phyloP scores from a whole-genome alignment of 2,329 filamentous ascomycete genomes.

The Penicillium sclerotiorum region DNA sequence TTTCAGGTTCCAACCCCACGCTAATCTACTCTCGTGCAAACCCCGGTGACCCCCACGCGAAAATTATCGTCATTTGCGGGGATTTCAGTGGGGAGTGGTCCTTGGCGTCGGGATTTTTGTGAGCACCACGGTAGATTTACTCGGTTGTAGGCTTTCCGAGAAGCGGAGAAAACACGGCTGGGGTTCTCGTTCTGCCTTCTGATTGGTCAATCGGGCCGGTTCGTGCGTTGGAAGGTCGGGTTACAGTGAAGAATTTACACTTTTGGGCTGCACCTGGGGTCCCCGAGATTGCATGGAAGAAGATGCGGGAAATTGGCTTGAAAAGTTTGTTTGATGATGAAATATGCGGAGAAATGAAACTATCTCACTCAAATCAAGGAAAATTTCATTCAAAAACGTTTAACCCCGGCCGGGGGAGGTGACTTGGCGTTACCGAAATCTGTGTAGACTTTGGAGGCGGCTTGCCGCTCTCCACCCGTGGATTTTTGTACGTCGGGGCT shows the following conservation, averaged over 20 bases:
- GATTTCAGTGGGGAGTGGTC: constrained; percentile 10
- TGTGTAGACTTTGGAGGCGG: no score
- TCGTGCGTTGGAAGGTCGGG: constrained; percentile 5
- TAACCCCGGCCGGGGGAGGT: no score
- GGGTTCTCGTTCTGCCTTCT: background rate
- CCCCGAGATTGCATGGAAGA: background rate
- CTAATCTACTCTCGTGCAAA: constrained; percentile 5
- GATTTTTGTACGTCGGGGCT: no score
- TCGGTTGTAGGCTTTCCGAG: constrained; percentile 8
- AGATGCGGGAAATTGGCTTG: background rate
- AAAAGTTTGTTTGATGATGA: background rate
- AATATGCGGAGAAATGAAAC: background rate
- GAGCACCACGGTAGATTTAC: constrained; percentile 5
- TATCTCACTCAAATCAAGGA: background rate
- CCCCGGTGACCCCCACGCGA: constrained; percentile 18
- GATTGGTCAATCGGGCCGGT: constrained; percentile 13
- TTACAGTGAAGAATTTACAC: background rate
- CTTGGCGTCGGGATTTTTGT: constrained; percentile 8
- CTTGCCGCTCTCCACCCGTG: background rate
- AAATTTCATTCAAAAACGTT: no score
- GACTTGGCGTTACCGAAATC: background rate
- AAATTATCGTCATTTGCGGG: constrained; percentile 18
- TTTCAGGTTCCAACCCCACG: constrained; percentile 6
- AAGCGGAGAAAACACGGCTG: constrained; percentile 9
- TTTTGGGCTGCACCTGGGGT: background rate